A percentile compares a stretch with the other conserved stretches of the same genome.
Evolutionary conservation across 1,139 yeast genomes (phyloP).

Genomic region (Debaryomyces subglobosus): DNA sequence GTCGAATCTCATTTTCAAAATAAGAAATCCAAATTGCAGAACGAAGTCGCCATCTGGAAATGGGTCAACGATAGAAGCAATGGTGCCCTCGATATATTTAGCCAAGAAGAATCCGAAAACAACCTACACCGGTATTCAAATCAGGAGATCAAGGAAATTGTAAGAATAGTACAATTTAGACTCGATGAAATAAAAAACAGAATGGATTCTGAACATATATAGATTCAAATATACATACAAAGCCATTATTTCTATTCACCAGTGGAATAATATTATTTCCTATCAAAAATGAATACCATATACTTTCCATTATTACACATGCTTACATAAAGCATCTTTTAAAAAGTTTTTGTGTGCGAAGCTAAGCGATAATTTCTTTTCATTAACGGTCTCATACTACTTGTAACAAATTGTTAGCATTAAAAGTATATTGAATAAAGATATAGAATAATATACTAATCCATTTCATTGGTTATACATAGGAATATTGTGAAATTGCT

Average conservation of each 20-base stretch:
- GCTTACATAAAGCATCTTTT: slow-evolving; percentile 2
- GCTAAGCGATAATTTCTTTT: not conserved
- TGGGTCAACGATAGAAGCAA: slow-evolving; percentile 70
- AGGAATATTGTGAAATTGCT: not conserved
- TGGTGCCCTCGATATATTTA: slow-evolving; percentile 20
- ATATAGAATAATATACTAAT: not conserved
- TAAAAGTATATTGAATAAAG: not conserved
- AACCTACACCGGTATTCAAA: slow-evolving; percentile 27
- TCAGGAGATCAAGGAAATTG: slow-evolving; percentile 59
- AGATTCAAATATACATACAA: not conserved
- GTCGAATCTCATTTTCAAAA: slow-evolving; percentile 43
- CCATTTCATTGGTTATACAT: not conserved
- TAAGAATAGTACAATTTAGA: slow-evolving; percentile 56
- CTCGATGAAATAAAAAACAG: slow-evolving; percentile 31
- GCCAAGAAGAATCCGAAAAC: slow-evolving; percentile 4
- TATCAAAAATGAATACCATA: not conserved
- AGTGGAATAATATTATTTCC: not conserved
- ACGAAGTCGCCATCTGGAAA: slow-evolving; percentile 75
- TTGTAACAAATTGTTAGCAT: not conserved
- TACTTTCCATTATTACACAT: not conserved
- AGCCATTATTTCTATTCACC: not conserved
- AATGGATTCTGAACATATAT: slow-evolving; percentile 1
- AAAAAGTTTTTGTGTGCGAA: slow-evolving; percentile 6
- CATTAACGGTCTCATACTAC: slow-evolving; percentile 2
- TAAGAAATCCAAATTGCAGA: slow-evolving; percentile 37